Base-by-base conservation (phyloP, 257 asterid genomes). In the Eucommia ulmoides region DNA sequence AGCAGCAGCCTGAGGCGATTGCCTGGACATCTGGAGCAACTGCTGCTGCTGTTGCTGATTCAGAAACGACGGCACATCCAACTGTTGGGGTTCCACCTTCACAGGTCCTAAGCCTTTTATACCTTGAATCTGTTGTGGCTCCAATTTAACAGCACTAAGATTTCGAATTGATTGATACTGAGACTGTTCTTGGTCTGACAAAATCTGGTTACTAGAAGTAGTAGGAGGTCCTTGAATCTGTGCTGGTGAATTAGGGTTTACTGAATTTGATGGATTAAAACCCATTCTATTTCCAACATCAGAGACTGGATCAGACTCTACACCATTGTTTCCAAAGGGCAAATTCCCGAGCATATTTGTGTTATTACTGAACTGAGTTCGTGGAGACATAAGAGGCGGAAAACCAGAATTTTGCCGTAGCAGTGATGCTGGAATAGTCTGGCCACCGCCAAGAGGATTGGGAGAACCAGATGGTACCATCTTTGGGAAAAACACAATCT, bases 91-190 rank as follows among this genome's bases (percentile, higher is more conserved):
- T 38, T 38, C 45, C 45, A 38, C 3, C n/a, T 38, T 38, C 45
- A 38, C 45, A 3, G 45, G 45, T 8, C 45, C 45, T 8, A 38
- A 2, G n/a, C n/a, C n/a, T 38, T 18, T 12, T 15, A 38, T 8
- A 38, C 17, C n/a, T 38, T 38, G 45, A 12, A 38, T 8, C 45
- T 38, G 45, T 38, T 38, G 45, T 38, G 45, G 45, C 45, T 38
- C 45, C n/a, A 38, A 8, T 14, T 38, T 38, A 3, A 38, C 45
- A 38, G 45, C 45, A 38, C 45, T 18, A 8, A 38, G n/a, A 3
- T 18, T 18, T 14, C 45, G 5, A 12, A 5, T 14, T 38, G 45
- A 14, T 14, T 38, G 45, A 6, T 38, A 14, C 16, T 38, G 45
- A 18, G 5, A 38, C n/a, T 38, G 45, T 38, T 38, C 17, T 14